Evolutionary conservation across 2,329 filamentous ascomycete species (phyloP), one percentile per base, ranked within the genome.

Genomic region (Xylariaceae sp.): DNA sequence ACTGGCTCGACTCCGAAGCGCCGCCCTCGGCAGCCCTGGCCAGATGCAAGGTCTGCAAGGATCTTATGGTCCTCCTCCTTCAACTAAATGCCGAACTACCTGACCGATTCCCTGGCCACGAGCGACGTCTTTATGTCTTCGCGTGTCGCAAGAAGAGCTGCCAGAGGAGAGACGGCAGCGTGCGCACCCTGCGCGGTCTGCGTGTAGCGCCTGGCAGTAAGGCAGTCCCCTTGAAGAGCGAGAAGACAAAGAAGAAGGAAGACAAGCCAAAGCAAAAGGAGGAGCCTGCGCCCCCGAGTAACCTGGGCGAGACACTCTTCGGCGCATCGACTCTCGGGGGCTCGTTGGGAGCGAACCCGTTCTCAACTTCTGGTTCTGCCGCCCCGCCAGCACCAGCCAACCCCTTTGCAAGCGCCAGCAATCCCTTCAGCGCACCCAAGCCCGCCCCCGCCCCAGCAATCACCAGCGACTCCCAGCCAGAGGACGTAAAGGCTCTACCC

Each of bases 21-120:
- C 80, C 88, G 3, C 89, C 93, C 6, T 89, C 90, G 1, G 88
- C 88, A 23, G 79, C 87, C 0, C 81, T 96, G 8, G 91, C 89
- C 18, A 88, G 87, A 75, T 99, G 94, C 78, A 91, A 89, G 75
- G 82, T 89, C 65, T 99, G 94, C 83, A 89, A 91, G 66, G 83
- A 86, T 55, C 76, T 90, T 55, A 91, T 97, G 84, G 87, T 85
- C 1, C 81, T 97, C 9, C 83, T 99, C 2, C 82, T 99, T 51
- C 92, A 99, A 74, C 82, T 99, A 34, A 91, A 99, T 74, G 92
- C 86, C 68, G 92, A 97, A 72, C 81, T 97, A 2, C 92, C 92
- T 11, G 88, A 93, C 57, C 82, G 85, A 53, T 97, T 96, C 69
- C 89, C 92, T 1, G 86, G 87, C 58, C 90, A 97, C 74, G 91